Conservation (phyloP, 2,329 filamentous ascomycete genomes). For the Nakataea oryzae region DNA sequence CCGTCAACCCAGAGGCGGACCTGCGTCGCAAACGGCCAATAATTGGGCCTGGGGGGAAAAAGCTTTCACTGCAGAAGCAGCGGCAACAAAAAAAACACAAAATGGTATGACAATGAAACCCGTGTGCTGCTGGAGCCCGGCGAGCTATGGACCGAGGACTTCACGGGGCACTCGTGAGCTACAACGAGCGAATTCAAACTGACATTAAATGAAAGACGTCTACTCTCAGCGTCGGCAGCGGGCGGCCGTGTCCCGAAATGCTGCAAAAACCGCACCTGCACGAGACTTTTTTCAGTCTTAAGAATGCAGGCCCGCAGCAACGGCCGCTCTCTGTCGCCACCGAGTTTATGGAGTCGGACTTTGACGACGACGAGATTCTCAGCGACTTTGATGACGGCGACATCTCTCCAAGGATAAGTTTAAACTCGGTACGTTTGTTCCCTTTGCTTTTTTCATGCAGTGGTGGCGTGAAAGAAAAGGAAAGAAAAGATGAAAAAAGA, state of each 20-base stretch:
- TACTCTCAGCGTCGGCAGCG: neutral
- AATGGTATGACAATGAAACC: slow-evolving; percentile 1
- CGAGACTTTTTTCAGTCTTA: slow-evolving; percentile 52
- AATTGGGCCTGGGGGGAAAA: neutral
- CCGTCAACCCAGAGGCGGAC: neutral
- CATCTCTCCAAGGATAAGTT: slow-evolving; percentile 55
- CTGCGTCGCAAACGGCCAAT: neutral
- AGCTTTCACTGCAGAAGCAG: neutral
- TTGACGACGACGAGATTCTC: slow-evolving; percentile 52
- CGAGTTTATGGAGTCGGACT: slow-evolving; percentile 70
- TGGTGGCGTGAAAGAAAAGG: neutral
- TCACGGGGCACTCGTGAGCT: neutral
- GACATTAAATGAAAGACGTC: neutral
- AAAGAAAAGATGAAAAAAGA: neutral
- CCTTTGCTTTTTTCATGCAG: neutral
- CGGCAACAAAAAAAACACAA: neutral
- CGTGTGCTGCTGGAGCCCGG: neutral
- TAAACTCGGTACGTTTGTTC: slow-evolving; percentile 60
- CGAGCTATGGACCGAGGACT: neutral
- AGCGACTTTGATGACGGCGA: slow-evolving; percentile 48
- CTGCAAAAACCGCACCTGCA: slow-evolving; percentile 22
- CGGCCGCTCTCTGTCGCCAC: slow-evolving; percentile 62
- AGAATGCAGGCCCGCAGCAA: slow-evolving; percentile 28
- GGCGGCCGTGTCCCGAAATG: slow-evolving; percentile 2
- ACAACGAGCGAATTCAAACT: neutral